A percentile compares a stretch with the other conserved stretches of the same genome.
Conservation (phyloP, 2,329 filamentous ascomycete species). For the Aspergillus awamori region DNA sequence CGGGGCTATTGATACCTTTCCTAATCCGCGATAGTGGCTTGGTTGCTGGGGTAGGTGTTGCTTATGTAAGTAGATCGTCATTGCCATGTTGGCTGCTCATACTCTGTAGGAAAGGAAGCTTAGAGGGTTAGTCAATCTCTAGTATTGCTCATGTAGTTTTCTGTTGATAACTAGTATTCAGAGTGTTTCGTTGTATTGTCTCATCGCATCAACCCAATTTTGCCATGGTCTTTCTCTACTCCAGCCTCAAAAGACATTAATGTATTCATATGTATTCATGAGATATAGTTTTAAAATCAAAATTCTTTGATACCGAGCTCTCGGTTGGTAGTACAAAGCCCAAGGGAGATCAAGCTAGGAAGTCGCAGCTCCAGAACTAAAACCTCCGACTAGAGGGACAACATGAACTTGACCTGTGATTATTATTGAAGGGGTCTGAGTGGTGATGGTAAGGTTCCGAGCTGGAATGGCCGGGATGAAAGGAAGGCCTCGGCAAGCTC, state of each 20-base stretch:
- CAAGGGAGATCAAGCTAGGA: not conserved
- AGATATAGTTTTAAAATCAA: not conserved
- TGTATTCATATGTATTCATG: not conserved
- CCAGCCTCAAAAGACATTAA: not conserved
- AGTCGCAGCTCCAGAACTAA: not conserved
- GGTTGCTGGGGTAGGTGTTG: conserved; percentile 30
- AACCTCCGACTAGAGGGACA: not conserved
- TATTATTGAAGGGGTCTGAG: not conserved
- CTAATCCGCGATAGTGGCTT: conserved; percentile 26
- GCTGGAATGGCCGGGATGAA: not conserved
- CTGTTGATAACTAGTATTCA: not conserved
- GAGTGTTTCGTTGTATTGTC: not conserved
- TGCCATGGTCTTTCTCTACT: not conserved
- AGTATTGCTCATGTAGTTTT: not conserved
- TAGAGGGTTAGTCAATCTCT: not conserved
- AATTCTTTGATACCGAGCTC: not conserved
- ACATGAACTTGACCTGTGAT: not conserved
- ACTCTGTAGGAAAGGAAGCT: not conserved
- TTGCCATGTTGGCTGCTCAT: not conserved
- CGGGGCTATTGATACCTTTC: conserved; percentile 34
- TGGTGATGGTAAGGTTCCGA: not conserved
- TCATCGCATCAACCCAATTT: not conserved
- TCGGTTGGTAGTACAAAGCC: not conserved
- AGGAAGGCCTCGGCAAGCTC: not conserved
- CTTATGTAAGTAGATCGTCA: conserved; percentile 11